Percentiles rank a stretch among this genome's conserved stretches.
These are phyloP conservation scores for Cyanodermella asteris DNA, from an alignment of 2,329 filamentous ascomycete species.

Conservation along the genomic window DNA sequence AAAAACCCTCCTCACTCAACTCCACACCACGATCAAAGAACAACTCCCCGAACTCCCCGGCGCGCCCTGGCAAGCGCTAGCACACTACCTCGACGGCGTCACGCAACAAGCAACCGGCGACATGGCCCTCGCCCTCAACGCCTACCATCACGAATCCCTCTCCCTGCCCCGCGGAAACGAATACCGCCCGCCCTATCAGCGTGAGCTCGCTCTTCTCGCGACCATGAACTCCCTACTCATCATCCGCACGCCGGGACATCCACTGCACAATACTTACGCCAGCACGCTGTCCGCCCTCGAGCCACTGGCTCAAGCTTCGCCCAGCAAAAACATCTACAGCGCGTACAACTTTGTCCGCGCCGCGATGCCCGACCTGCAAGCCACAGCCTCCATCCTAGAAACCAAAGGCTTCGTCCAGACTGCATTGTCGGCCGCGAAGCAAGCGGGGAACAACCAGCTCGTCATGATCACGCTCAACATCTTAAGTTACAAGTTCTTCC, in stretches of 20 bases:
- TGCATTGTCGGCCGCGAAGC: slow-evolving; percentile 47
- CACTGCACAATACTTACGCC: slow-evolving; percentile 35
- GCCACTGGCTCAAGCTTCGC: slow-evolving; percentile 36
- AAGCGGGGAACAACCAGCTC: slow-evolving; percentile 53
- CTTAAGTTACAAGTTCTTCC: slow-evolving; percentile 67
- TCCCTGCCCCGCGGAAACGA: slow-evolving; percentile 22
- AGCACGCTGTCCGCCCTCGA: slow-evolving; percentile 43
- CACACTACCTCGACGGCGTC: slow-evolving; percentile 51
- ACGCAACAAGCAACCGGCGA: slow-evolving; percentile 59
- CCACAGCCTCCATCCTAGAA: slow-evolving; percentile 42
- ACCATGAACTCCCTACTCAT: slow-evolving; percentile 50
- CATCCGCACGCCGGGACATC: slow-evolving; percentile 37
- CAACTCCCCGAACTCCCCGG: slow-evolving; percentile 11
- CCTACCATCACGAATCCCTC: slow-evolving; percentile 44
- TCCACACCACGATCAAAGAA: not conserved
- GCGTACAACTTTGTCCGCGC: slow-evolving; percentile 59
- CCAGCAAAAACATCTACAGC: slow-evolving; percentile 53
- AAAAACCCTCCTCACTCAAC: slow-evolving; percentile 1
- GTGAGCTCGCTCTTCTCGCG: slow-evolving; percentile 42
- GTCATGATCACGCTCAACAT: slow-evolving; percentile 66
- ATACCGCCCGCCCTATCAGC: slow-evolving; percentile 27
- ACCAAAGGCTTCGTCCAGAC: slow-evolving; percentile 59
- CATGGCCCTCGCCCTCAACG: slow-evolving; percentile 41
- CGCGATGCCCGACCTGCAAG: slow-evolving; percentile 27
- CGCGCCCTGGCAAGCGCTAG: slow-evolving; percentile 28